These are phyloP conservation scores for Parsonsia alboflavescens DNA, from an alignment of 257 asterid species.

Conservation along the genomic window DNA sequence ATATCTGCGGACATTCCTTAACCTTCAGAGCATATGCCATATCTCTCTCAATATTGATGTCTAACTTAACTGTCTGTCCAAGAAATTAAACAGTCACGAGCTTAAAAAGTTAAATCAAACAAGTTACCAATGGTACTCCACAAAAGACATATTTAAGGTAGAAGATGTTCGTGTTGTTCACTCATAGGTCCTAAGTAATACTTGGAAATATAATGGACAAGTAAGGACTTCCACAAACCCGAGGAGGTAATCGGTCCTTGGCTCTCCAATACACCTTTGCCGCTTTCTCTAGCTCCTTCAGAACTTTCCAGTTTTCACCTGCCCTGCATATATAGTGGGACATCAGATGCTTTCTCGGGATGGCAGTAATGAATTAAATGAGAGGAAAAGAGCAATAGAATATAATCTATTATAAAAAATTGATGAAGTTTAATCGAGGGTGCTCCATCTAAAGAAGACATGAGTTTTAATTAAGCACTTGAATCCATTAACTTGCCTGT, in stretches of 20 bases:
- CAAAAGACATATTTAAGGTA: neutral
- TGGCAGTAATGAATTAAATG: neutral
- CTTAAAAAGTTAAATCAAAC: neutral
- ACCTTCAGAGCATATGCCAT: slow-evolving; percentile 90
- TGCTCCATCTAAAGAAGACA: neutral
- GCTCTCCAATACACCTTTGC: slow-evolving; percentile 86
- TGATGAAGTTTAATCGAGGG: neutral
- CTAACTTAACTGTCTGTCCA: slow-evolving; percentile 81
- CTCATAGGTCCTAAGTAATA: no score
- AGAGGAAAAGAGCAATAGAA: slow-evolving; percentile 4
- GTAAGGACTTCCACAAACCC: slow-evolving; percentile 49
- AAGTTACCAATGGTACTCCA: neutral
- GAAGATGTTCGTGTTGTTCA: neutral
- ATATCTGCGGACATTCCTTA: slow-evolving; percentile 76
- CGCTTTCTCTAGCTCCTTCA: slow-evolving; percentile 87
- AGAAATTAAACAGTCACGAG: slow-evolving; percentile 5
- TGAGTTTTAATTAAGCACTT: no score
- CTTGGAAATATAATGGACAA: neutral
- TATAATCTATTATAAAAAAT: slow-evolving; percentile 5
- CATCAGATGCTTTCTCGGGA: neutral
- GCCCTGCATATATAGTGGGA: slow-evolving; percentile 47
- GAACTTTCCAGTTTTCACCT: slow-evolving; percentile 83
- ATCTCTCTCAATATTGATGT: slow-evolving; percentile 84
- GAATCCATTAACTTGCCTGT: slow-evolving; percentile 39
- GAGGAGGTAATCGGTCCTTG: slow-evolving; percentile 90